These are phyloP conservation scores for Phytophthora podocarpi DNA, from an alignment of 352 stramenopile genomes.

Conservation along the genomic window DNA sequence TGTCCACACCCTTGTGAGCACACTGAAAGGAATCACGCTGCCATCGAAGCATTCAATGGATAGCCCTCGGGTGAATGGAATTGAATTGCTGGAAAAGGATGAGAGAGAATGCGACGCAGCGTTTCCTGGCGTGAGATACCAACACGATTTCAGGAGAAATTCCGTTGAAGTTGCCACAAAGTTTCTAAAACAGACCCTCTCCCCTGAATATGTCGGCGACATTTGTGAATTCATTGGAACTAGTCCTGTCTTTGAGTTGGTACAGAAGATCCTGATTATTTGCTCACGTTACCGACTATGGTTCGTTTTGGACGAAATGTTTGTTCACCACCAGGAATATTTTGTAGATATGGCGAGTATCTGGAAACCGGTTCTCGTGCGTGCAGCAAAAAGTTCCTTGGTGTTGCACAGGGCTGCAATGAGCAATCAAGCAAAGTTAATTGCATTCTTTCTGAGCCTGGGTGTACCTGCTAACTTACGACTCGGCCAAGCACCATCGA, in stretches of 20 bases:
- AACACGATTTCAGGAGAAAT: constrained; percentile 26
- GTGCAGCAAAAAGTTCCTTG: constrained; percentile 47
- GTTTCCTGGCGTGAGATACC: constrained; percentile 22
- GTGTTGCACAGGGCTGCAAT: constrained; percentile 56
- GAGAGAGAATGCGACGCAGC: background rate
- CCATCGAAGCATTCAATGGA: constrained; percentile 3
- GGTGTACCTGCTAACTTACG: constrained; percentile 47
- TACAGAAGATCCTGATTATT: constrained; percentile 51
- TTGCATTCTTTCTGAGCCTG: constrained; percentile 53
- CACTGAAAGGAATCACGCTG: constrained; percentile 34
- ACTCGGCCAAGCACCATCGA: constrained; percentile 30
- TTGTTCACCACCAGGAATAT: constrained; percentile 38
- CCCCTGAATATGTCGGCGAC: constrained; percentile 21
- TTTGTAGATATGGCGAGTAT: constrained; percentile 47
- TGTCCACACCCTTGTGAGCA: constrained; percentile 35
- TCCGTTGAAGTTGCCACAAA: constrained; percentile 14
- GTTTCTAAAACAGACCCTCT: constrained; percentile 38
- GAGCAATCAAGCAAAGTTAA: constrained; percentile 43
- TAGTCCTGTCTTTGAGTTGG: constrained; percentile 45
- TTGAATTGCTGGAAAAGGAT: constrained; percentile 20
- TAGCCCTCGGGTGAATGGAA: constrained; percentile 7
- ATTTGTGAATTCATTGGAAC: constrained; percentile 46
- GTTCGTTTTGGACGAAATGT: constrained; percentile 48
- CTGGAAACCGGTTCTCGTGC: constrained; percentile 54
- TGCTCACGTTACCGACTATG: constrained; percentile 57